Conservation (phyloP, 345 rosid species). For the Pugionium cornutum region DNA sequence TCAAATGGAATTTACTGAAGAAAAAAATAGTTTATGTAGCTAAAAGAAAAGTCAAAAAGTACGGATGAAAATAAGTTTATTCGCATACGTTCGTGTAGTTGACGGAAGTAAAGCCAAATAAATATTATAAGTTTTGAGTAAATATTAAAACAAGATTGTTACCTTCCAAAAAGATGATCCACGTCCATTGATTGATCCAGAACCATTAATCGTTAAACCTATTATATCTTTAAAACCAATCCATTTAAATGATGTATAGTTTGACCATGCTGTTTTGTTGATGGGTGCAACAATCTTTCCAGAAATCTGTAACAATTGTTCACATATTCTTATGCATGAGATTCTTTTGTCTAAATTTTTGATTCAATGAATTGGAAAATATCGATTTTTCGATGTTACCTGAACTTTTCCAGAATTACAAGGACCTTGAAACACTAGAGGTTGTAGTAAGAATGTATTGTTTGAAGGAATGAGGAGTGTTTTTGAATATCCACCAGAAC, state of each 20-base stretch:
- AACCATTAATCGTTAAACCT: background rate
- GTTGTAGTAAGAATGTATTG: conserved; percentile 48
- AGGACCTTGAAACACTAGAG: conserved; percentile 50
- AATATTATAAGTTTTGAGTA: too few species aligned
- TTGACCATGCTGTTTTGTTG: conserved; percentile 24
- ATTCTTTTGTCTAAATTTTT: too few species aligned
- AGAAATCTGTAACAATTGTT: background rate
- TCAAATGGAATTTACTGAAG: too few species aligned
- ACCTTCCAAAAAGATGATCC: too few species aligned
- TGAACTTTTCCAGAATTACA: conserved; percentile 37
- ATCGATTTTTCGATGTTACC: conserved; percentile 36
- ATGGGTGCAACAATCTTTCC: conserved; percentile 29
- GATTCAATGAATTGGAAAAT: too few species aligned
- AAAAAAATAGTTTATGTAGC: too few species aligned
- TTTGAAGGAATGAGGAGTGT: conserved; percentile 36
- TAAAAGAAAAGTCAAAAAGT: too few species aligned
- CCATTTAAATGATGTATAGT: background rate
- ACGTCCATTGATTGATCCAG: too few species aligned
- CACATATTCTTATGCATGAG: background rate
- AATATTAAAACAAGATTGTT: too few species aligned
- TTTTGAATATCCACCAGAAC: conserved; percentile 1
- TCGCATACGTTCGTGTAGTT: too few species aligned
- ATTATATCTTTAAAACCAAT: background rate
- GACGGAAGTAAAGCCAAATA: too few species aligned
- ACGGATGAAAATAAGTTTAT: too few species aligned